phyloP scores from a whole-genome alignment of 441 rosid genomes.

The Mallotus repandus region DNA sequence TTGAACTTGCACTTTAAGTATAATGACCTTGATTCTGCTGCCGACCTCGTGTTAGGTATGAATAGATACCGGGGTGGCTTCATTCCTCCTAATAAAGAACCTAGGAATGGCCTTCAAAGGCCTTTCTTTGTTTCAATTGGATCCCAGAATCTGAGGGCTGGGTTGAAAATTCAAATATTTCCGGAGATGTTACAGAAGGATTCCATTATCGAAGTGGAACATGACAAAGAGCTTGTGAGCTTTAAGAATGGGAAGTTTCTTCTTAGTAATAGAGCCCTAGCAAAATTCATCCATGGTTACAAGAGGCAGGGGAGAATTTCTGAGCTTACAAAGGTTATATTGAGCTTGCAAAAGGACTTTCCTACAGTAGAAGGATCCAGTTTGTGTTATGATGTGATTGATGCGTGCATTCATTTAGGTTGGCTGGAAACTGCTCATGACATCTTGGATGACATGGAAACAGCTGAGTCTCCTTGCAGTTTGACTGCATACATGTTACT shows the following conservation, averaged over 20 bases:
- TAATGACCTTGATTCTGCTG: slow-evolving; percentile 65
- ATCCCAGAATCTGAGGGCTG: slow-evolving; percentile 54
- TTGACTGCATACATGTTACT: slow-evolving; percentile 40
- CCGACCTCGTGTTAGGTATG: slow-evolving; percentile 52
- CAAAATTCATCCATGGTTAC: slow-evolving; percentile 60
- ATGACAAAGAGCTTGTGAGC: slow-evolving; percentile 38
- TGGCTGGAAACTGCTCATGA: slow-evolving; percentile 87
- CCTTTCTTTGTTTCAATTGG: slow-evolving; percentile 62
- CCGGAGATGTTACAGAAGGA: slow-evolving; percentile 55
- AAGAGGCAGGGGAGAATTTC: slow-evolving; percentile 46
- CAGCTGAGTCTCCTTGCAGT: slow-evolving; percentile 41
- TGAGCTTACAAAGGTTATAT: slow-evolving; percentile 55
- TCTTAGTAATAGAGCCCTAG: slow-evolving; percentile 48
- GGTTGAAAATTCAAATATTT: slow-evolving; percentile 53
- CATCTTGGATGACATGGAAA: slow-evolving; percentile 74
- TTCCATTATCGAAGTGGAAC: slow-evolving; percentile 33
- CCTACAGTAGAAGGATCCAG: slow-evolving; percentile 22
- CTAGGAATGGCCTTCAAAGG: slow-evolving; percentile 28
- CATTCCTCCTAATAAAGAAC: slow-evolving; percentile 20
- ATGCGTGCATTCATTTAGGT: slow-evolving; percentile 54
- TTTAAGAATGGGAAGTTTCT: slow-evolving; percentile 50
- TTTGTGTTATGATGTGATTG: slow-evolving; percentile 52
- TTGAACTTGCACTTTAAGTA: slow-evolving; percentile 66
- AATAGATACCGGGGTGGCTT: slow-evolving; percentile 33
- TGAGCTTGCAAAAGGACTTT: slow-evolving; percentile 35